A percentile compares a stretch with the other conserved stretches of the same genome.
Evolutionary conservation across 1,284 basidiomycete genomes (phyloP).

Genomic region (Irpex rosettiformis): DNA sequence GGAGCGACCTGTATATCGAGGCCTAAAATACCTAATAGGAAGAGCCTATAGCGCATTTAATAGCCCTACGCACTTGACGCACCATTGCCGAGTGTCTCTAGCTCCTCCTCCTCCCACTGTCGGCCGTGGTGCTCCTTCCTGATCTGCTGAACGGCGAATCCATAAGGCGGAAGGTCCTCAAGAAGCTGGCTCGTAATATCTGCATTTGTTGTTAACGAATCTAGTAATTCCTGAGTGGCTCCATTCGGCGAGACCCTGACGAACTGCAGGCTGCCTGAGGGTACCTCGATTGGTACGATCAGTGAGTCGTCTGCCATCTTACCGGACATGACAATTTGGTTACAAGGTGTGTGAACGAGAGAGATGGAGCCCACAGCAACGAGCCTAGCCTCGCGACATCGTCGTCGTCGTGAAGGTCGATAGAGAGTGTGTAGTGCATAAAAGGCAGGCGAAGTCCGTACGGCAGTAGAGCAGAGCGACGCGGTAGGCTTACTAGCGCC

Average conservation of each 20-base stretch:
- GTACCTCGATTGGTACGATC: slow-evolving; percentile 57
- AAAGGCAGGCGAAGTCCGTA: not conserved
- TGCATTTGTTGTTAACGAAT: slow-evolving; percentile 40
- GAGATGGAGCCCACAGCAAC: not conserved
- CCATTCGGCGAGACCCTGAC: slow-evolving; percentile 51
- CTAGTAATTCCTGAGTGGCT: slow-evolving; percentile 56
- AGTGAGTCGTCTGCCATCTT: slow-evolving; percentile 37
- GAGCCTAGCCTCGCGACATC: not conserved
- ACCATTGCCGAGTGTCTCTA: slow-evolving; percentile 65
- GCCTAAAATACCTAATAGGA: slow-evolving; percentile 47
- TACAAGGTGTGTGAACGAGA: not conserved
- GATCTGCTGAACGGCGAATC: slow-evolving; percentile 68
- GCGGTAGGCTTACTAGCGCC: not conserved
- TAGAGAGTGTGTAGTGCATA: not conserved
- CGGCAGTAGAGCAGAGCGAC: slow-evolving; percentile 1
- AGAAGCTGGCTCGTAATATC: slow-evolving; percentile 54
- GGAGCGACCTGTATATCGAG: slow-evolving; percentile 45
- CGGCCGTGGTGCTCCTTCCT: slow-evolving; percentile 55
- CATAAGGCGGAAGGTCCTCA: slow-evolving; percentile 49
- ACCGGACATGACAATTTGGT: not conserved
- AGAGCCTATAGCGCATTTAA: slow-evolving; percentile 1
- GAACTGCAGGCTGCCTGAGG: slow-evolving; percentile 60
- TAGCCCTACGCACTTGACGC: slow-evolving; percentile 17
- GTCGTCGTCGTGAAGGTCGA: not conserved
- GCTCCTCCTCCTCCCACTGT: slow-evolving; percentile 67